Percentiles rank a stretch among this genome's conserved stretches.
These are phyloP conservation scores for Pleurotus tuoliensis DNA, from an alignment of 768 basidiomycete genomes.

Conservation along the genomic window DNA sequence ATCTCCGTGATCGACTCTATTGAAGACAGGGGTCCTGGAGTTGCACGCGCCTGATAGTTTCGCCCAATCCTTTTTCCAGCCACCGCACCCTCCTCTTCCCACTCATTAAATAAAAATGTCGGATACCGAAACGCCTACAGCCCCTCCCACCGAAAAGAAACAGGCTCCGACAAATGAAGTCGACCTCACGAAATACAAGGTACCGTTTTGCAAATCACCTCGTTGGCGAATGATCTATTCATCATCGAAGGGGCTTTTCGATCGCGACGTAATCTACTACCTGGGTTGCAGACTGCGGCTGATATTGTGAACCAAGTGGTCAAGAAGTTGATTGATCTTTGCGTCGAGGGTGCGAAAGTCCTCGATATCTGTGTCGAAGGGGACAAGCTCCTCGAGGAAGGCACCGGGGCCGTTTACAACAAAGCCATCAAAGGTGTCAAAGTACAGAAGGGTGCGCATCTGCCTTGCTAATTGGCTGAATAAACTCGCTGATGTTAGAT, in stretches of 20 bases:
- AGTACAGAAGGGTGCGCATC: slow-evolving; percentile 68
- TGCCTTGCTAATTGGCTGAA: neutral
- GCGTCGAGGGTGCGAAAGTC: slow-evolving; percentile 79
- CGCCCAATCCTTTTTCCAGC: slow-evolving; percentile 6
- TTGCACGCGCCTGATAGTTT: slow-evolving; percentile 8
- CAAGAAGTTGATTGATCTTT: slow-evolving; percentile 77
- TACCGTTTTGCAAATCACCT: slow-evolving; percentile 23
- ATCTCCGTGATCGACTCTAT: slow-evolving; percentile 9
- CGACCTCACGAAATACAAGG: slow-evolving; percentile 89
- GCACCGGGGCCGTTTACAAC: slow-evolving; percentile 83
- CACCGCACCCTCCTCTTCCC: slow-evolving; percentile 12
- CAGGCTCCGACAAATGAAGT: slow-evolving; percentile 55
- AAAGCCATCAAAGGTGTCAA: slow-evolving; percentile 87
- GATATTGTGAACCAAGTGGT: slow-evolving; percentile 84
- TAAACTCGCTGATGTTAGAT: neutral
- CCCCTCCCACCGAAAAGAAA: slow-evolving; percentile 42
- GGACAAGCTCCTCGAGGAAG: slow-evolving; percentile 89
- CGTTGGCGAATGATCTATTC: neutral
- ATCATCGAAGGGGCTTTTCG: slow-evolving; percentile 9
- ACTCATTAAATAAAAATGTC: slow-evolving; percentile 42
- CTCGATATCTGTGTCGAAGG: slow-evolving; percentile 91
- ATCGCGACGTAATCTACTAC: slow-evolving; percentile 2
- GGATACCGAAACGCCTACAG: slow-evolving; percentile 43
- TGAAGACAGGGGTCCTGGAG: slow-evolving; percentile 4
- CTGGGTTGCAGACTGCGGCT: slow-evolving; percentile 65